These are phyloP conservation scores for Catenaria anguillulae DNA, from an alignment of 371 early-diverging fungal genomes.

Conservation along the genomic window DNA sequence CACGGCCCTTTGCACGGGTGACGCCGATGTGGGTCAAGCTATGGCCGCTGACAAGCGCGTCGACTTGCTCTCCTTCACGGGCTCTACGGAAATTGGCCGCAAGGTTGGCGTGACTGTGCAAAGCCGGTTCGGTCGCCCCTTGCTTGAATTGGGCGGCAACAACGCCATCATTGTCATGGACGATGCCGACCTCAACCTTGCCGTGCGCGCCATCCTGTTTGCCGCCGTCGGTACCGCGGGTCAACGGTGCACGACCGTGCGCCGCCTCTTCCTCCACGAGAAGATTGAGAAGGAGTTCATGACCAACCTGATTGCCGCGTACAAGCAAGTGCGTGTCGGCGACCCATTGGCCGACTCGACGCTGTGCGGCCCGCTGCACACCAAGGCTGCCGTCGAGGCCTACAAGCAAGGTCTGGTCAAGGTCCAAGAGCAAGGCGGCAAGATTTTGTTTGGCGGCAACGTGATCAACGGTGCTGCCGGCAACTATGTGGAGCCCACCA, in stretches of 20 bases:
- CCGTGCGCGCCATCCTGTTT: conserved; percentile 75
- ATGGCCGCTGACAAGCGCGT: conserved; percentile 57
- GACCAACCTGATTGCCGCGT: conserved; percentile 61
- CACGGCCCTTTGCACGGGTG: conserved; percentile 80
- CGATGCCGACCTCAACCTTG: conserved; percentile 87
- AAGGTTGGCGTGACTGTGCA: conserved; percentile 64
- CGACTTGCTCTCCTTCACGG: conserved; percentile 77
- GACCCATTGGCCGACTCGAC: conserved; percentile 69
- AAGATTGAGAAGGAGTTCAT: conserved; percentile 75
- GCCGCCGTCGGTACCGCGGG: conserved; percentile 96
- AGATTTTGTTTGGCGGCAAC: conserved; percentile 66
- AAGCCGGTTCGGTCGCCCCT: conserved; percentile 68
- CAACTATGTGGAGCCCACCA: conserved; percentile 91
- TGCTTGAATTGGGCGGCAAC: conserved; percentile 91
- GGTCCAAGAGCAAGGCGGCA: conserved; percentile 71
- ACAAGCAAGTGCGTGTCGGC: conserved; percentile 76
- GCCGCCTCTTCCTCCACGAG: conserved; percentile 84
- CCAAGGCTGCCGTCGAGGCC: conserved; percentile 58
- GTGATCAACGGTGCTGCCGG: conserved; percentile 51
- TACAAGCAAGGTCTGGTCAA: conserved; percentile 56
- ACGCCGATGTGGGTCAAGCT: conserved; percentile 69
- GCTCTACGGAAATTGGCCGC: conserved; percentile 63
- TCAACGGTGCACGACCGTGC: conserved; percentile 90
- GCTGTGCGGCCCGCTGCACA: conserved; percentile 90
- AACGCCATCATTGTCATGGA: conserved; percentile 85